Conservation (phyloP, 169 alveolate species). For the Plasmodium vinckei region DNA sequence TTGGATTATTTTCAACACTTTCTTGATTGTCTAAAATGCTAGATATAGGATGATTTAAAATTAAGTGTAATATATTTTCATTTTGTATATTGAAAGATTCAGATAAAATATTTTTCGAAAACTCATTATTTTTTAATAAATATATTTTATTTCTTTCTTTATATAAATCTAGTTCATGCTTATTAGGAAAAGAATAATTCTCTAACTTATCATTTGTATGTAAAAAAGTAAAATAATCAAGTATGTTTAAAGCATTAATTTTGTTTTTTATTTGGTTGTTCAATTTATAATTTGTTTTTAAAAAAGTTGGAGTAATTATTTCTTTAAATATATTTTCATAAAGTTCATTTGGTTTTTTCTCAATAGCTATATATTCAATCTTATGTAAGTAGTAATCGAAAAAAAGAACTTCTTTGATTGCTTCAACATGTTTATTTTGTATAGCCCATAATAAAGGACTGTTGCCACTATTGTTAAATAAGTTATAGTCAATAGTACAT, state of each 20-base stretch:
- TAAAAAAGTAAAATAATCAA: slow-evolving; percentile 7
- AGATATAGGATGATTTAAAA: slow-evolving; percentile 82
- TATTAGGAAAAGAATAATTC: slow-evolving; percentile 6
- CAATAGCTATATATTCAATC: slow-evolving; percentile 57
- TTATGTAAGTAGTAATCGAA: slow-evolving; percentile 79
- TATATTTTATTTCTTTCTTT: slow-evolving; percentile 69
- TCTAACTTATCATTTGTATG: neutral
- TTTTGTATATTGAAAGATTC: slow-evolving; percentile 83
- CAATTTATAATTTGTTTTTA: slow-evolving; percentile 10
- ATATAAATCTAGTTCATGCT: slow-evolving; percentile 12
- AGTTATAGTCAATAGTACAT: slow-evolving; percentile 78
- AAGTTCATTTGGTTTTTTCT: slow-evolving; percentile 33
- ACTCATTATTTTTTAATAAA: slow-evolving; percentile 73
- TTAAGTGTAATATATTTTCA: slow-evolving; percentile 79
- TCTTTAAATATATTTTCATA: slow-evolving; percentile 42
- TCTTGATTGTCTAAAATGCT: slow-evolving; percentile 45
- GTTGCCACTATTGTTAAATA: slow-evolving; percentile 79
- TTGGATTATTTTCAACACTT: neutral
- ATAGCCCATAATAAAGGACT: slow-evolving; percentile 86
- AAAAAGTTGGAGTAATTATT: neutral
- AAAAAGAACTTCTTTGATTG: slow-evolving; percentile 76
- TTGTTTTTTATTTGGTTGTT: slow-evolving; percentile 28
- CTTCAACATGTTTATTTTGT: slow-evolving; percentile 81
- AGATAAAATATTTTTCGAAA: slow-evolving; percentile 77
- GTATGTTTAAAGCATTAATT: slow-evolving; percentile 19